Conservation (phyloP, 768 basidiomycete genomes). For the Termitomyces sp. region DNA sequence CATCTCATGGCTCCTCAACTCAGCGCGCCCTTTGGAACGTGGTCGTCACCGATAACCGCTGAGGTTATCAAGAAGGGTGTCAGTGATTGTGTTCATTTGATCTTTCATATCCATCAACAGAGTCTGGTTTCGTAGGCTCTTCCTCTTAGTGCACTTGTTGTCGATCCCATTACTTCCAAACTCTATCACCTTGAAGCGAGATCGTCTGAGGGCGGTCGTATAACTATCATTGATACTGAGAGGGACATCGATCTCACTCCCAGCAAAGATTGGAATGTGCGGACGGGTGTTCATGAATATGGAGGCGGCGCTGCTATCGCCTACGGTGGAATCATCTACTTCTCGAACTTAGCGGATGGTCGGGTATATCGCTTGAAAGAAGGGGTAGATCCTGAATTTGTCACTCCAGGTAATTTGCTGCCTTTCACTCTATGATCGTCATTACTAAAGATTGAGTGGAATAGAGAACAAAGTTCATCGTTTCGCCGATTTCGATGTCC, state of each 20-base stretch:
- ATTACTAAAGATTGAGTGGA: neutral
- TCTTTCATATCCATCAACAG: neutral
- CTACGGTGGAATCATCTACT: slow-evolving; percentile 40
- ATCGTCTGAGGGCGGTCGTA: slow-evolving; percentile 45
- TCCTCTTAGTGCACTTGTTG: slow-evolving; percentile 36
- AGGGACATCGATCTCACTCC: slow-evolving; percentile 43
- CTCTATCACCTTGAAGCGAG: slow-evolving; percentile 58
- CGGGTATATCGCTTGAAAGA: slow-evolving; percentile 38
- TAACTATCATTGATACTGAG: slow-evolving; percentile 49
- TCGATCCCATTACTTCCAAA: slow-evolving; percentile 40
- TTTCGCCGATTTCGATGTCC: slow-evolving; percentile 58
- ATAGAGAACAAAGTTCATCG: slow-evolving; percentile 46
- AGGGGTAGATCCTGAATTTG: slow-evolving; percentile 31
- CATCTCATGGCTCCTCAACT: slow-evolving; percentile 7
- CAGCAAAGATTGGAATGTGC: slow-evolving; percentile 50
- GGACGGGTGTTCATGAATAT: slow-evolving; percentile 59
- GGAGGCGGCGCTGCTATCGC: slow-evolving; percentile 54
- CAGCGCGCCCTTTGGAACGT: slow-evolving; percentile 53
- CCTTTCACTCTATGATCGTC: neutral
- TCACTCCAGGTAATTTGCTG: slow-evolving; percentile 55
- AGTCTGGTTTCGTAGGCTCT: slow-evolving; percentile 26
- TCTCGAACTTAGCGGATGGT: slow-evolving; percentile 45
- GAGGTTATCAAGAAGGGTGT: slow-evolving; percentile 44
- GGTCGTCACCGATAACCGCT: slow-evolving; percentile 52
- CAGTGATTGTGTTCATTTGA: slow-evolving; percentile 1